Conservation (phyloP, 2,329 filamentous ascomycete species). For the Aurifilum marmelostoma region DNA sequence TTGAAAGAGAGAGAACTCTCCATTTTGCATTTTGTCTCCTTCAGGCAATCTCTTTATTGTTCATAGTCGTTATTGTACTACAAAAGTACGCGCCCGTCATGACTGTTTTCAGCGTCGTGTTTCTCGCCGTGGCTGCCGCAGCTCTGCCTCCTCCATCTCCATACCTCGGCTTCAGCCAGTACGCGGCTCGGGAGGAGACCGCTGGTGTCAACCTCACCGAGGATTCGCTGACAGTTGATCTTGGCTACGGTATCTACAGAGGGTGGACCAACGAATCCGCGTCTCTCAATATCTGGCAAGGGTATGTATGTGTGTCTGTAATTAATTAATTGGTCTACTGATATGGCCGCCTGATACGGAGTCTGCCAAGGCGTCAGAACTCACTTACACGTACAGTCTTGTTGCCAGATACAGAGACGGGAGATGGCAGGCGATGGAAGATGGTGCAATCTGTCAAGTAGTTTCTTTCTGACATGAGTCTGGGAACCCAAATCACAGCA, state of each 20-base stretch:
- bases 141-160: neutral
- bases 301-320: neutral
- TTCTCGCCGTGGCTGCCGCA: neutral
- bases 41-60: neutral
- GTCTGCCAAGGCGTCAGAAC: neutral
- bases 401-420: neutral
- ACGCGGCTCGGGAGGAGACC: neutral
- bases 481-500: neutral
- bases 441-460: neutral
- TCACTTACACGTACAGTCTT: neutral
- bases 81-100: neutral
- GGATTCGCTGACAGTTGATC: neutral
- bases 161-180: neutral
- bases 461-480: neutral
- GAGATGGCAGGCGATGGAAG: neutral
- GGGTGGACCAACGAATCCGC: constrained; percentile 1
- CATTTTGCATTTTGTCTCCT: neutral
- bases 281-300: constrained; percentile 1
- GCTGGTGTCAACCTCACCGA: neutral
- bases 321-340: neutral
- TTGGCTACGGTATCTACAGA: neutral
- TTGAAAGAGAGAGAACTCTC: neutral
- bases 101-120: neutral
- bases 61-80: neutral
- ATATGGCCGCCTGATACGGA: neutral